Evolutionary conservation across 1,284 basidiomycete species (phyloP).

Genomic region (Malassezia sp.): DNA sequence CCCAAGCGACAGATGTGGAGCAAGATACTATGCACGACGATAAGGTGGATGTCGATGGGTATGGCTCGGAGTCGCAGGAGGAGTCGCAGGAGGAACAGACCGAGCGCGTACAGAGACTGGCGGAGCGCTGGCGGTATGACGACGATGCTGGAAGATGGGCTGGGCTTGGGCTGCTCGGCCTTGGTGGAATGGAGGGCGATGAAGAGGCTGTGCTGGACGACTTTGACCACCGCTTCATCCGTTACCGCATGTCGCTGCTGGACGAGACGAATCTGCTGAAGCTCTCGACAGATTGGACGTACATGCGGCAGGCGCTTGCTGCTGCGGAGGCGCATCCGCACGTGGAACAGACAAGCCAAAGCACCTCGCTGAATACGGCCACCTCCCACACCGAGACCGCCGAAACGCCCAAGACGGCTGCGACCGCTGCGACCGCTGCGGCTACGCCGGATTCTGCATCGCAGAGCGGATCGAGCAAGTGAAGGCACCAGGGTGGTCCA

Average conservation of each 20-base stretch:
- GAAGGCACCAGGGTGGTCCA: too few species aligned
- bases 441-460: too few species aligned
- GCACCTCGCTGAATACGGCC: too few species aligned
- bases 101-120: conserved; percentile 13
- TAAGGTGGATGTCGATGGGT: neutral
- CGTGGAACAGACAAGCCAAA: too few species aligned
- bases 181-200: conserved; percentile 46
- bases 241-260: conserved; percentile 42
- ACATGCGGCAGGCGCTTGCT: conserved; percentile 41
- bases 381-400: too few species aligned
- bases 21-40: conserved; percentile 12
- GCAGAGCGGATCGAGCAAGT: too few species aligned
- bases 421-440: too few species aligned
- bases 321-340: conserved; percentile 29
- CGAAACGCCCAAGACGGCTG: too few species aligned
- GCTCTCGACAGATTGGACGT: conserved; percentile 40
- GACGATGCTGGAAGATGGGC: conserved; percentile 42
- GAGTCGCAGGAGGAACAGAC: conserved; percentile 8
- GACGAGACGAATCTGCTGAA: conserved; percentile 42
- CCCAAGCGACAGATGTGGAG: conserved; percentile 31
- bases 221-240: conserved; percentile 43
- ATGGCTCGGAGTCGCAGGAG: neutral
- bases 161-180: conserved; percentile 37
- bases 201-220: conserved; percentile 45
- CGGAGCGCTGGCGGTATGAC: conserved; percentile 44